phyloP scores from a whole-genome alignment of 164 flowering plant species.

The Houttuynia cordata region DNA sequence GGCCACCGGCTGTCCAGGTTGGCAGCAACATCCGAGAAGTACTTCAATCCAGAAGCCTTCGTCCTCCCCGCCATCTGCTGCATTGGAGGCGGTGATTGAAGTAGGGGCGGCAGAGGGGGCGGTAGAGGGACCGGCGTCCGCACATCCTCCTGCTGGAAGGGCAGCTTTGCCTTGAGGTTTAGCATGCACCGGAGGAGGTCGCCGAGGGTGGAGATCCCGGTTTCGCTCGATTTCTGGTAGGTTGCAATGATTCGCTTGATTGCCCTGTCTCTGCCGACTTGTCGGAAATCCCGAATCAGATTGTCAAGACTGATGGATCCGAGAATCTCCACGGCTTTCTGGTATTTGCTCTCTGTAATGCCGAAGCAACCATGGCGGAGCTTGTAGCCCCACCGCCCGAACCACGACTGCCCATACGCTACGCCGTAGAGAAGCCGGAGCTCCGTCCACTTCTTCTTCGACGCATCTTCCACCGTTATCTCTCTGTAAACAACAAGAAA shows the following conservation, averaged over 20 bases:
- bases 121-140: slow-evolving; percentile 3
- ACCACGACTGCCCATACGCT: slow-evolving; percentile 82
- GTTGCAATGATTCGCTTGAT: slow-evolving; percentile 29
- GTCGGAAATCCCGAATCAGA: slow-evolving; percentile 23
- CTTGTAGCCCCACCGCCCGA: slow-evolving; percentile 78
- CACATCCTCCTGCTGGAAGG: background rate
- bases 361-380: slow-evolving; percentile 76
- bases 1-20: slow-evolving; percentile 38
- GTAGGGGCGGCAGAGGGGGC: too few species aligned
- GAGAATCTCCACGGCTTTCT: slow-evolving; percentile 43
- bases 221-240: slow-evolving; percentile 46
- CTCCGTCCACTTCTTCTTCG: slow-evolving; percentile 41
- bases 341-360: slow-evolving; percentile 32
- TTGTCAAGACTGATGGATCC: slow-evolving; percentile 41
- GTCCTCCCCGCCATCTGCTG: background rate
- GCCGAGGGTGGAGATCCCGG: slow-evolving; percentile 34
- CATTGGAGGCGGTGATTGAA: slow-evolving; percentile 1
- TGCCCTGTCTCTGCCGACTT: slow-evolving; percentile 6
- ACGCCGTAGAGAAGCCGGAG: slow-evolving; percentile 64
- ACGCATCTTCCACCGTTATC: background rate
- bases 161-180: slow-evolving; percentile 18
- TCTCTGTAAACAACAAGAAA: background rate
- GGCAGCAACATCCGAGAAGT: slow-evolving; percentile 8
- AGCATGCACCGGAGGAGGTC: slow-evolving; percentile 68
- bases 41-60: background rate